A percentile compares a stretch with the other conserved stretches of the same genome.
Evolutionary conservation across 306 rosid genomes (phyloP).

Genomic region (Myrica gale): DNA sequence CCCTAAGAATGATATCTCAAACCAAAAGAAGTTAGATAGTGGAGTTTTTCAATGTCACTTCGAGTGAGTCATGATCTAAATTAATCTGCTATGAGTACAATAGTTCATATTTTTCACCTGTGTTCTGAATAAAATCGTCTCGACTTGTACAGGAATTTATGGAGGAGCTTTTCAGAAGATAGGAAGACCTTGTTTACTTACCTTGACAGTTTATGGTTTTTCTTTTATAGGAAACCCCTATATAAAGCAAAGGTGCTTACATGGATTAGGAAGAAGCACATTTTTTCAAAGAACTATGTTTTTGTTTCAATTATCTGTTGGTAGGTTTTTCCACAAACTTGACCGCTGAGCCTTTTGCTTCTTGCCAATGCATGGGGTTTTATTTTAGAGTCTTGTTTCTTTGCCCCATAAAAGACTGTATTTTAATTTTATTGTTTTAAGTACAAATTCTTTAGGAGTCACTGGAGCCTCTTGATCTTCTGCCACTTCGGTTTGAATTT

Average conservation of each 20-base stretch:
- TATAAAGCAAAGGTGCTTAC: conserved; percentile 56
- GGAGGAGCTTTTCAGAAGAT: conserved; percentile 60
- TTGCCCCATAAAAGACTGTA: neutral
- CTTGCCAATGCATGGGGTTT: conserved; percentile 9
- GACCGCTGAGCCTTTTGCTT: neutral
- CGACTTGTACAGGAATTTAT: conserved; percentile 49
- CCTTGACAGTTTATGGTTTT: conserved; percentile 73
- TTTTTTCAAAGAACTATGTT: conserved; percentile 73
- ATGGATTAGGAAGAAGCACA: conserved; percentile 59
- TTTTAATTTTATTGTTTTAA: conserved; percentile 25
- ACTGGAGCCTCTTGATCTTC: conserved; percentile 77
- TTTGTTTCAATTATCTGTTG: conserved; percentile 84
- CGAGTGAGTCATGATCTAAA: conserved; percentile 46
- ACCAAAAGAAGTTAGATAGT: conserved; percentile 41
- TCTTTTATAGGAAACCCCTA: conserved; percentile 37
- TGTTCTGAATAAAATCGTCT: conserved; percentile 30
- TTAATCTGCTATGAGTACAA: conserved; percentile 5
- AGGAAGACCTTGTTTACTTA: conserved; percentile 48
- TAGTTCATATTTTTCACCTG: neutral
- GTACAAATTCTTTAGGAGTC: conserved; percentile 50
- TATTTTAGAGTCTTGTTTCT: neutral
- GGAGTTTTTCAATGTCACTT: conserved; percentile 47
- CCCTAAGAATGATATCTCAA: conserved; percentile 21
- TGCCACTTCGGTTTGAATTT: conserved; percentile 66
- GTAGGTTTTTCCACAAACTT: conserved; percentile 38